Evolutionary conservation across 768 basidiomycete species (phyloP).

Genomic region (Phylloporus arenicola): DNA sequence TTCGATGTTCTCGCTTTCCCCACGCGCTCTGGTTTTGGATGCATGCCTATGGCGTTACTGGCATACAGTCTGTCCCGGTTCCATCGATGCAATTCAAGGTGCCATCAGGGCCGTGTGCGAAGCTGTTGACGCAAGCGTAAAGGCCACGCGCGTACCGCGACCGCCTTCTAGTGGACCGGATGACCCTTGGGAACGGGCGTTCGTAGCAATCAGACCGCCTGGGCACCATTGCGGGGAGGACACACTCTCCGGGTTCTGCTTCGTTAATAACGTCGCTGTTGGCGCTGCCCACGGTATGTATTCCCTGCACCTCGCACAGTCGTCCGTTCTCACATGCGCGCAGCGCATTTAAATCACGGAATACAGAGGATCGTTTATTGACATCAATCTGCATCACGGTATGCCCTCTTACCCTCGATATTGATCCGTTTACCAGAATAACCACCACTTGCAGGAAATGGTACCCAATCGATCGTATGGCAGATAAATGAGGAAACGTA

Average conservation of each 20-base stretch:
- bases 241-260: constrained; percentile 89
- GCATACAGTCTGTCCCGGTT: constrained; percentile 65
- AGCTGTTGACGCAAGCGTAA: constrained; percentile 69
- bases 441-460: constrained; percentile 58
- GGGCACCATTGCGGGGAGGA: constrained; percentile 95
- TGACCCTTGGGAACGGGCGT: constrained; percentile 43
- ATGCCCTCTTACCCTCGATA: neutral
- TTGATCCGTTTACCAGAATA: neutral
- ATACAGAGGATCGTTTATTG: constrained; percentile 81
- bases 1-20: neutral
- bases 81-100: constrained; percentile 73
- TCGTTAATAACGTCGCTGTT: constrained; percentile 89
- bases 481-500: constrained; percentile 87
- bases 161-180: constrained; percentile 2
- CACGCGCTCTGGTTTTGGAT: neutral
- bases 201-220: constrained; percentile 84
- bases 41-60: neutral
- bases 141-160: constrained; percentile 17
- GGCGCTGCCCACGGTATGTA: constrained; percentile 82
- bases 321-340: neutral
- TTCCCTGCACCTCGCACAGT: neutral
- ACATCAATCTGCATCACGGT: constrained; percentile 54
- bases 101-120: constrained; percentile 82
- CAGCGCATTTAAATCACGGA: constrained; percentile 77
- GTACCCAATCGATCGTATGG: constrained; percentile 90